phyloP scores from a whole-genome alignment of 257 asterid species.

The Solanum virginianum region DNA sequence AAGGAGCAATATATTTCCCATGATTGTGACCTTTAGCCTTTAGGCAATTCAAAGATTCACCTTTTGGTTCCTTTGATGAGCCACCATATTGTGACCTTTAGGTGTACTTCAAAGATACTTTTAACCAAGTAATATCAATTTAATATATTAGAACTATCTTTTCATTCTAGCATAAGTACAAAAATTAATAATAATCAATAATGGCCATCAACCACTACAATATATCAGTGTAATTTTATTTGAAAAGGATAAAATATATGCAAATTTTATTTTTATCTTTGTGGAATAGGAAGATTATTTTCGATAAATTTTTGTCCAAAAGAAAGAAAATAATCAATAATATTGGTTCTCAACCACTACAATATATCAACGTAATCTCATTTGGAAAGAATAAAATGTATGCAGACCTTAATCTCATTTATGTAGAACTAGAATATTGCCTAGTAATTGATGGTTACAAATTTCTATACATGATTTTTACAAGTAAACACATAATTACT shows the following conservation, averaged over 20 bases:
- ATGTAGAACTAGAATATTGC: background rate
- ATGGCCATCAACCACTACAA: background rate
- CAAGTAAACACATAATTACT: background rate
- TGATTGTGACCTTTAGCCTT: background rate
- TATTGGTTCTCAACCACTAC: background rate
- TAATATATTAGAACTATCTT: background rate
- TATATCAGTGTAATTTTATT: background rate
- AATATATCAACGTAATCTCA: background rate
- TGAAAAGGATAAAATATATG: background rate
- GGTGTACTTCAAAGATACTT: background rate
- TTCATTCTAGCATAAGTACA: background rate
- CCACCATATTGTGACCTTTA: background rate
- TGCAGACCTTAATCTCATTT: accelerated
- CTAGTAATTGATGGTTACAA: background rate
- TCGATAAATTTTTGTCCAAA: too few species aligned
- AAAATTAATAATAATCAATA: background rate
- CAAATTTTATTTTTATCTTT: accelerated
- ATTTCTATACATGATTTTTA: background rate
- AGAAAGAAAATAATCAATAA: background rate
- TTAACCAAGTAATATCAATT: background rate
- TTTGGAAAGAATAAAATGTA: background rate
- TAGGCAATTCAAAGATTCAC: background rate
- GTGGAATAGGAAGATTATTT: background rate
- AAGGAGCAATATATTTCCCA: background rate
- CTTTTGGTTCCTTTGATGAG: background rate